Percentiles rank a stretch among this genome's conserved stretches.
Conservation (phyloP, 345 rosid genomes). For the Populus alba region DNA sequence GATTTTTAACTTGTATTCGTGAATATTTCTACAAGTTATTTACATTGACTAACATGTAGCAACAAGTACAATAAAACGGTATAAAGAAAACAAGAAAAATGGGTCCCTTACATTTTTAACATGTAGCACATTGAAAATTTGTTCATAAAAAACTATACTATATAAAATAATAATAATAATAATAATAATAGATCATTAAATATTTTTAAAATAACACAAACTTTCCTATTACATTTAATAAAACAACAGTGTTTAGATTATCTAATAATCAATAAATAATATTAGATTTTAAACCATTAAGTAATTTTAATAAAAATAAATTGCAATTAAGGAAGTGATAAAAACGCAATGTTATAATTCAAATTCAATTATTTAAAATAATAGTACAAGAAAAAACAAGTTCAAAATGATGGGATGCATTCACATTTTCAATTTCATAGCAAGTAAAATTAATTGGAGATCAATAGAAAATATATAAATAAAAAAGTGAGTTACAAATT, state of each 20-base stretch:
- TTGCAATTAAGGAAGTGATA: too few relatives aligned
- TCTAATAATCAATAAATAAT: too few relatives aligned
- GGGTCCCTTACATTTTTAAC: neutral
- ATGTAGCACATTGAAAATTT: neutral
- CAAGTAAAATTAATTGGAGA: neutral
- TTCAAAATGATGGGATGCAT: neutral
- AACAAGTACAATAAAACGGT: neutral
- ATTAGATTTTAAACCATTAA: too few relatives aligned
- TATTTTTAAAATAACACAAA: neutral
- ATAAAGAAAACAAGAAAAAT: neutral
- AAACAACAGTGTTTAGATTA: neutral
- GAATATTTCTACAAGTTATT: neutral
- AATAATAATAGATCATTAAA: too few relatives aligned
- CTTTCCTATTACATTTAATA: neutral
- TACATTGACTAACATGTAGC: neutral
- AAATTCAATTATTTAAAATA: neutral
- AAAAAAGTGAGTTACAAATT: too few relatives aligned
- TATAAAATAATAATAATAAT: too few relatives aligned
- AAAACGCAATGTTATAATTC: neutral
- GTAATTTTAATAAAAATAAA: too few relatives aligned
- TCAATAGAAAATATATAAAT: too few relatives aligned
- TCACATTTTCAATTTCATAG: neutral
- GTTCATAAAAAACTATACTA: neutral
- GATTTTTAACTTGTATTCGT: neutral
- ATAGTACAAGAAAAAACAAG: neutral